A percentile compares a stretch with the other conserved stretches of the same genome.
Conservation (phyloP, 139 green algal genomes). For the Coelastrella sp. region DNA sequence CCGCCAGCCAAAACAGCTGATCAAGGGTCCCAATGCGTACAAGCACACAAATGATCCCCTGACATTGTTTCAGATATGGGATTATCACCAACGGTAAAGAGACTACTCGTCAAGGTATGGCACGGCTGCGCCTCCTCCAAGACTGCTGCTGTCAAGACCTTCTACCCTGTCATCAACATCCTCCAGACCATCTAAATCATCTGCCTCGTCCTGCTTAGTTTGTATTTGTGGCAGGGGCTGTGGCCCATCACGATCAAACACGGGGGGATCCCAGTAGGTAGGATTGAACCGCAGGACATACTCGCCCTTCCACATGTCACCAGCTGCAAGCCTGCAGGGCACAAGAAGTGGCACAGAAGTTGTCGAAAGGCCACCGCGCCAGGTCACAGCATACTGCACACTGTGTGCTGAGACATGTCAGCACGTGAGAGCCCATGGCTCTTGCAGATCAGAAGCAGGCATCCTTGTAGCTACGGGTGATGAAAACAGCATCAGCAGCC, state of each 20-base stretch:
- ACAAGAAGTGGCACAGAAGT: background rate
- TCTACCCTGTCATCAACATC: slow-evolving; percentile 4
- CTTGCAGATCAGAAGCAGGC: no score
- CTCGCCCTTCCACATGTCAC: slow-evolving; percentile 44
- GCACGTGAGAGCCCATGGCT: no score
- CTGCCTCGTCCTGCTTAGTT: slow-evolving; percentile 27
- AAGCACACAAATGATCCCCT: background rate
- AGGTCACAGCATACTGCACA: no score
- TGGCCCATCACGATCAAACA: slow-evolving; percentile 45
- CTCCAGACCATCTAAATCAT: slow-evolving; percentile 20
- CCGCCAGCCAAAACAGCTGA: no score
- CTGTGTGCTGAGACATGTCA: no score
- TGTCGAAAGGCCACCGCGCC: background rate
- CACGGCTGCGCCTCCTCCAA: slow-evolving; percentile 26
- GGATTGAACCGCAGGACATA: slow-evolving; percentile 51
- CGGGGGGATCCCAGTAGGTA: slow-evolving; percentile 48
- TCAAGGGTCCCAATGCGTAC: no score
- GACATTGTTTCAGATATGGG: no score
- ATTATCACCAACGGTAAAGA: background rate
- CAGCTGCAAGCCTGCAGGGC: slow-evolving; percentile 42
- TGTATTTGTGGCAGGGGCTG: slow-evolving; percentile 48
- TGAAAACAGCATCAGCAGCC: no score
- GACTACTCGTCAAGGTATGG: slow-evolving; percentile 4
- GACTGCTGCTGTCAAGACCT: background rate
- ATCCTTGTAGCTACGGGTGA: no score